Evolutionary conservation across 306 rosid species (phyloP).

Genomic region (Vicia villosa): DNA sequence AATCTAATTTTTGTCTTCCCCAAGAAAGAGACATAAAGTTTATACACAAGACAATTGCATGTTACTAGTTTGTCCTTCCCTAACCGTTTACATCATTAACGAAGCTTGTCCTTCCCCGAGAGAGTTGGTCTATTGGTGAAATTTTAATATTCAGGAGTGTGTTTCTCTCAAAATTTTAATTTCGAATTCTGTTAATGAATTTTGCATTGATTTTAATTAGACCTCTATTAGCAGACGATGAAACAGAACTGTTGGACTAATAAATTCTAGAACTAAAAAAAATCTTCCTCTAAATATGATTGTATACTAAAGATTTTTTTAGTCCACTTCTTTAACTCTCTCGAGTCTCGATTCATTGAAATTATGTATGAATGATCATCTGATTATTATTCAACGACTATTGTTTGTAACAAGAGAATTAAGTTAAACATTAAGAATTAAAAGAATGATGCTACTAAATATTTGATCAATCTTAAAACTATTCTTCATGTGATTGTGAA

Average conservation of each 20-base stretch:
- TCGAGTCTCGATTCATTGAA: too few relatives aligned
- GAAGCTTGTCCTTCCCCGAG: too few relatives aligned
- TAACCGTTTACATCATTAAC: constrained; percentile 1
- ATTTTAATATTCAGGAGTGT: too few relatives aligned
- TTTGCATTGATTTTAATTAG: too few relatives aligned
- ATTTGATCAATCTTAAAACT: background rate
- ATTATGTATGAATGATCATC: background rate
- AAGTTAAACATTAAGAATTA: background rate
- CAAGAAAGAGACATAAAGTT: constrained; percentile 9
- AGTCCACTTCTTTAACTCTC: too few relatives aligned
- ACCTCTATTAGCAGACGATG: too few relatives aligned
- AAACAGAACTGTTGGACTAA: too few relatives aligned
- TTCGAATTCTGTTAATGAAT: too few relatives aligned
- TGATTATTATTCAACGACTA: background rate
- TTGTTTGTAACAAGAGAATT: background rate
- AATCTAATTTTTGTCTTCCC: constrained; percentile 26
- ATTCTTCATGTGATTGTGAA: constrained; percentile 45
- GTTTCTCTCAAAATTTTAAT: too few relatives aligned
- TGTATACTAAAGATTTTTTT: too few relatives aligned
- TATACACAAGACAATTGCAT: constrained; percentile 12
- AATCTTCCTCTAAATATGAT: background rate
- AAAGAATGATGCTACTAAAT: background rate
- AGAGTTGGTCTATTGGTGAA: too few relatives aligned
- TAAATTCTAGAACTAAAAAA: too few relatives aligned
- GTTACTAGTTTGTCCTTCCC: background rate